These are phyloP conservation scores for Anisodus acutangulus DNA, from an alignment of 257 asterid genomes.

Conservation along the genomic window DNA sequence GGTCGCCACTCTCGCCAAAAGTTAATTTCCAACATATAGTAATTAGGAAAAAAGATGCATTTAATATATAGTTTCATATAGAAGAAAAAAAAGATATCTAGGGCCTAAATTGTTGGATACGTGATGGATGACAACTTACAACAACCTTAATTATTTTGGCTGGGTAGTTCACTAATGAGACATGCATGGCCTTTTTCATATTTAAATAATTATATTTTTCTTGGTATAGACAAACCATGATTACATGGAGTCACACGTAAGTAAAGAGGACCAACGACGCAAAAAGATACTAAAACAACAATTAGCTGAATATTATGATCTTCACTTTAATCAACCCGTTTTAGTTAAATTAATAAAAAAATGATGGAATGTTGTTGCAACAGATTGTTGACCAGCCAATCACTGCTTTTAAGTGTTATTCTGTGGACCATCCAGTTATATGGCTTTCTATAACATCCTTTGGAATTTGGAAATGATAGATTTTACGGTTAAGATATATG, in stretches of 20 bases:
- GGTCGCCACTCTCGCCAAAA: no score
- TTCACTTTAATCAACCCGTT: not conserved
- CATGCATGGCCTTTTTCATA: slow-evolving; percentile 5
- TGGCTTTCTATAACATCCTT: slow-evolving; percentile 16
- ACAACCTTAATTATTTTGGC: not conserved
- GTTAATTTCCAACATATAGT: no score
- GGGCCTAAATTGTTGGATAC: not conserved
- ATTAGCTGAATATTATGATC: not conserved
- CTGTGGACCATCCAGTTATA: slow-evolving; percentile 44
- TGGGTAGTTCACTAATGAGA: not conserved
- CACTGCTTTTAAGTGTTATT: not conserved
- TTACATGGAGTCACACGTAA: not conserved
- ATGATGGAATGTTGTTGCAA: not conserved
- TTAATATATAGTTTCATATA: not conserved
- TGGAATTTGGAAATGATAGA: not conserved
- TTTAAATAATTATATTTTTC: not conserved
- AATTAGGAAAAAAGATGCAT: no score
- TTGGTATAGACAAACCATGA: not conserved
- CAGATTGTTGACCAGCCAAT: slow-evolving; percentile 28
- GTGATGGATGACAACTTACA: not conserved
- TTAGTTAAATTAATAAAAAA: not conserved
- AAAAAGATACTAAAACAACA: not conserved
- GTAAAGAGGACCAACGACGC: not conserved
- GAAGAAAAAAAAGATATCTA: not conserved
- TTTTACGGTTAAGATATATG: not conserved